Evolutionary conservation across 2,329 filamentous ascomycete genomes (phyloP).

Genomic region (Boeremia lycopersici): DNA sequence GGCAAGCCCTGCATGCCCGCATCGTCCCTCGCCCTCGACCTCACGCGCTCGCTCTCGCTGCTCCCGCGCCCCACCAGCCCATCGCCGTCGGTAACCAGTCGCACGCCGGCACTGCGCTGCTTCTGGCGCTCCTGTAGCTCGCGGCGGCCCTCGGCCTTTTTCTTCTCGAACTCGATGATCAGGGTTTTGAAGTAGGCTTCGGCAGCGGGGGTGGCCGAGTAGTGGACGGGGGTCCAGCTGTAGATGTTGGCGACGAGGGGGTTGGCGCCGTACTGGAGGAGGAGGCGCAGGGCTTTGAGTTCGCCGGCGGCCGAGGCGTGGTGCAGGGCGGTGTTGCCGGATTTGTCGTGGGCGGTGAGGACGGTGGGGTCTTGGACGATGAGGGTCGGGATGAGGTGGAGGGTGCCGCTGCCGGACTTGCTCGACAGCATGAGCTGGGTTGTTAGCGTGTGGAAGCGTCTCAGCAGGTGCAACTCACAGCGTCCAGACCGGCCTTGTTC

Average conservation of each 20-base stretch:
- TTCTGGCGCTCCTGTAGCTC: constrained; percentile 39
- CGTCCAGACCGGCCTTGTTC: constrained; percentile 73
- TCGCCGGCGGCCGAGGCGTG: constrained; percentile 85
- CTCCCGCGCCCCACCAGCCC: constrained; percentile 8
- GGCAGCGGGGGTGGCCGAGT: constrained; percentile 80
- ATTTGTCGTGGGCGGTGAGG: constrained; percentile 59
- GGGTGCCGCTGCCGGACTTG: constrained; percentile 46
- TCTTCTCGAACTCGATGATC: constrained; percentile 72
- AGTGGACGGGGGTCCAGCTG: constrained; percentile 83
- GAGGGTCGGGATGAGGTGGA: constrained; percentile 52
- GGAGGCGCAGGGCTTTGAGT: constrained; percentile 74
- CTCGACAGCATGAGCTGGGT: constrained; percentile 49
- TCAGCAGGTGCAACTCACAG: constrained; percentile 52
- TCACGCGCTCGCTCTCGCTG: constrained; percentile 12
- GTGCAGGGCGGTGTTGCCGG: constrained; percentile 87
- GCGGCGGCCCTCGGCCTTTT: constrained; percentile 55
- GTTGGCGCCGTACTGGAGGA: constrained; percentile 80
- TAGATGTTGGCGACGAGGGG: constrained; percentile 73
- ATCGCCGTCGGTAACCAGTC: constrained; percentile 44
- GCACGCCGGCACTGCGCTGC: constrained; percentile 43
- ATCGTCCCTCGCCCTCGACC: constrained; percentile 41
- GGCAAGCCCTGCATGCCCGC: constrained; percentile 39
- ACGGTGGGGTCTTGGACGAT: constrained; percentile 40
- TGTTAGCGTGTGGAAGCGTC: background rate
- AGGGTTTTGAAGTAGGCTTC: constrained; percentile 84